A percentile compares a stretch with the other conserved stretches of the same genome.
Conservation (phyloP, 805 yeast genomes). For the Ogataea wickerhamii region DNA sequence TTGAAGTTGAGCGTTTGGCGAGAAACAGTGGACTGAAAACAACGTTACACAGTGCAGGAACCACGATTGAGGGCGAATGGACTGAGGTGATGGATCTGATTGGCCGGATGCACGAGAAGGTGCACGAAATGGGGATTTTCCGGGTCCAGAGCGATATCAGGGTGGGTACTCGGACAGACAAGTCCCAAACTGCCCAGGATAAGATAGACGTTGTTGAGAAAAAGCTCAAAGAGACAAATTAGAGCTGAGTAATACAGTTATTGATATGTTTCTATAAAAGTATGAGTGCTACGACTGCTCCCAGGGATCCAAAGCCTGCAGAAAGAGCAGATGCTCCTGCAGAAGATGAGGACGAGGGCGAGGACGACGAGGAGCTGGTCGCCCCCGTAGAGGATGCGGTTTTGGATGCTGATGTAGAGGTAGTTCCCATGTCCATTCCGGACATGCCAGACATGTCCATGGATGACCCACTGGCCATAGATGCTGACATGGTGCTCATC, state of each 20-base stretch:
- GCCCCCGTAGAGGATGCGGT: neutral
- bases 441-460: slow-evolving; percentile 9
- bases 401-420: slow-evolving; percentile 5
- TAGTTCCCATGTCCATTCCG: slow-evolving; percentile 22
- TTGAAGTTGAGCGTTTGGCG: slow-evolving; percentile 63
- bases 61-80: slow-evolving; percentile 89
- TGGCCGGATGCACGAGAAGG: slow-evolving; percentile 70
- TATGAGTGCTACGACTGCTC: neutral
- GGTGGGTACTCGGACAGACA: slow-evolving; percentile 81
- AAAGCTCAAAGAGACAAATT: slow-evolving; percentile 35
- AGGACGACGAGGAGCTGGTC: neutral
- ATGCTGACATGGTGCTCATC: slow-evolving; percentile 2
- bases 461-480: slow-evolving; percentile 3
- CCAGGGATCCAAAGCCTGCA: slow-evolving; percentile 1
- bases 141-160: slow-evolving; percentile 85
- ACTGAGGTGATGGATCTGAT: slow-evolving; percentile 75
- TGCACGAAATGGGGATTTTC: slow-evolving; percentile 69
- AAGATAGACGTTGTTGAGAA: slow-evolving; percentile 62
- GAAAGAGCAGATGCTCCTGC: slow-evolving; percentile 3
- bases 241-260: neutral
- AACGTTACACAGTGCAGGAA: slow-evolving; percentile 86
- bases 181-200: slow-evolving; percentile 66
- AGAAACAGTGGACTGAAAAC: slow-evolving; percentile 59
- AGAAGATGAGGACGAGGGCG: slow-evolving; percentile 1
- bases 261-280: slow-evolving; percentile 1